Conservation (phyloP, 2,329 filamentous ascomycete species). For the Scedosporium boydii region DNA sequence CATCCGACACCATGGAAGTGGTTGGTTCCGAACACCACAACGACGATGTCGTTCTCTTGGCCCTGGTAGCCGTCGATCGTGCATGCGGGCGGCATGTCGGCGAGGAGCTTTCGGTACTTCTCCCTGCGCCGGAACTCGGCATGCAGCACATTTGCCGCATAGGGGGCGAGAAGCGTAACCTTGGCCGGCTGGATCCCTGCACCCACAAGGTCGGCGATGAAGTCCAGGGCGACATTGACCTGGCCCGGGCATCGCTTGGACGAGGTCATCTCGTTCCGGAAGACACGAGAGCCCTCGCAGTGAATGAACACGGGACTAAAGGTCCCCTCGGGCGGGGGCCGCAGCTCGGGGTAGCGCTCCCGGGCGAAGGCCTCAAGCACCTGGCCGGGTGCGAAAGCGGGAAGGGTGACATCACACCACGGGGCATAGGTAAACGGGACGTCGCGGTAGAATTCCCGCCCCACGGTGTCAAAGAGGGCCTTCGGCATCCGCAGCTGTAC, state of each 20-base stretch:
- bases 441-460: constrained; percentile 9
- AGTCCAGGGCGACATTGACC: constrained; percentile 11
- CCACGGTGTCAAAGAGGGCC: constrained; percentile 13
- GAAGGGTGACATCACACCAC: not conserved
- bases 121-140: constrained; percentile 7
- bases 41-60: constrained; percentile 13
- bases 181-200: constrained; percentile 4
- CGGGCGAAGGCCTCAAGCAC: not conserved
- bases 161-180: constrained; percentile 11
- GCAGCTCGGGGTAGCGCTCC: not conserved
- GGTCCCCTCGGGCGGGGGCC: not conserved
- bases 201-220: constrained; percentile 10
- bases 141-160: constrained; percentile 10
- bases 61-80: constrained; percentile 16
- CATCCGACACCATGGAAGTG: constrained; percentile 9
- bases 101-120: constrained; percentile 8
- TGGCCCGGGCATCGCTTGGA: constrained; percentile 11
- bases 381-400: not conserved
- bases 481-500: constrained; percentile 14
- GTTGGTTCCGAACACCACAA: constrained; percentile 13
- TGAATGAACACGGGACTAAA: constrained; percentile 13
- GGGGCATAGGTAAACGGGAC: not conserved
- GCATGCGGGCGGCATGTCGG: constrained; percentile 3
- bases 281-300: constrained; percentile 7
- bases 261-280: not conserved